Conservation (phyloP, 495 filamentous ascomycete genomes). For the Lepraria neglecta region DNA sequence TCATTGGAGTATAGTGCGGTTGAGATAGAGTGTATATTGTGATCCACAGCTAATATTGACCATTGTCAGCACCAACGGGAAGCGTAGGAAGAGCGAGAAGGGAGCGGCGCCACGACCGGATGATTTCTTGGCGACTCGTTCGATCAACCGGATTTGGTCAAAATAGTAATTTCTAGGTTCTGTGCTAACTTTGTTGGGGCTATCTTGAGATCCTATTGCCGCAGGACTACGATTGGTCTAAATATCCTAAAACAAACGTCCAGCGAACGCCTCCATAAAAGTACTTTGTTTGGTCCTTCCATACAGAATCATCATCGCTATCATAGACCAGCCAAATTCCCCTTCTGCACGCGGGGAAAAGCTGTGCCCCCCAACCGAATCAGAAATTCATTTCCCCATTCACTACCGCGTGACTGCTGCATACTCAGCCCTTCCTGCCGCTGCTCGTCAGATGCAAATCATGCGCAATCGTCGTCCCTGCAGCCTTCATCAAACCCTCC, state of each 20-base stretch:
- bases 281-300: too few relatives aligned
- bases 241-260: too few relatives aligned
- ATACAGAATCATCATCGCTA: neutral
- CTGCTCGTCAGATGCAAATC: slow-evolving; percentile 14
- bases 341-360: neutral
- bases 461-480: slow-evolving; percentile 18
- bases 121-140: too few relatives aligned
- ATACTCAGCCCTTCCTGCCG: slow-evolving; percentile 3
- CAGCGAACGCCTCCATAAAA: too few relatives aligned
- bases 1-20: neutral
- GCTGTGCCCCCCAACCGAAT: neutral
- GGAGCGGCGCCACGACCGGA: slow-evolving; percentile 2
- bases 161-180: neutral
- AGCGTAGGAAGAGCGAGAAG: neutral
- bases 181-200: too few relatives aligned
- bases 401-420: neutral
- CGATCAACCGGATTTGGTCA: neutral
- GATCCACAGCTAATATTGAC: neutral
- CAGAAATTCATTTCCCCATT: neutral
- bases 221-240: too few relatives aligned
- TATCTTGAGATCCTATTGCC: too few relatives aligned
- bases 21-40: neutral
- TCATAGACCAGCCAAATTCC: neutral
- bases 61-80: neutral
- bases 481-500: slow-evolving; percentile 21